These are phyloP conservation scores for Magnolia changhungtana DNA, from an alignment of 164 flowering plant species.

Conservation along the genomic window DNA sequence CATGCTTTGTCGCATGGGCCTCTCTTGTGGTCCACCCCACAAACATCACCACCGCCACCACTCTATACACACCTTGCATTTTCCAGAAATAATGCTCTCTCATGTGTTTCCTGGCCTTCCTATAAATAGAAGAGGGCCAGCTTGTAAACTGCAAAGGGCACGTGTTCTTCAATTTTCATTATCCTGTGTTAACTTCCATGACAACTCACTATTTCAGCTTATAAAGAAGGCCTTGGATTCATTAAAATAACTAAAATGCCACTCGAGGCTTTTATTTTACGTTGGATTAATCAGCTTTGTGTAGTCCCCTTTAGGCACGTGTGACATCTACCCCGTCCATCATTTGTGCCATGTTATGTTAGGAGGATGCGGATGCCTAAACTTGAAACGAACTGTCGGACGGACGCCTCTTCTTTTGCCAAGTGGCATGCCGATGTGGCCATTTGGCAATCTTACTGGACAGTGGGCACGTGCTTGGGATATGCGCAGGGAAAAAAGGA, in stretches of 20 bases:
- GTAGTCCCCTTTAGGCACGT: too few species aligned
- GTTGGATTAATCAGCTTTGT: too few species aligned
- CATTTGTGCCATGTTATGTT: too few species aligned
- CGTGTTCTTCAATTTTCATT: not conserved
- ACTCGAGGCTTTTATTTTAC: not conserved
- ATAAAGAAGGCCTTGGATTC: not conserved
- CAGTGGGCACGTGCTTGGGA: too few species aligned
- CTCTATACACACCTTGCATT: constrained; percentile 15
- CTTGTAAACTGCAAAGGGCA: not conserved
- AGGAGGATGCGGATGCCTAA: too few species aligned
- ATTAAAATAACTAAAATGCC: not conserved
- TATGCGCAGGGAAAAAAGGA: too few species aligned
- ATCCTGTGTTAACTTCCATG: not conserved
- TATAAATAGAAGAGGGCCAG: constrained; percentile 3
- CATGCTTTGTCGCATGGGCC: constrained; percentile 42
- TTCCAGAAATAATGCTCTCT: not conserved
- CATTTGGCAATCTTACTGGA: too few species aligned
- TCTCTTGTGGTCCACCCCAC: constrained; percentile 14
- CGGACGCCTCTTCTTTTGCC: too few species aligned
- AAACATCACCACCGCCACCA: constrained; percentile 14
- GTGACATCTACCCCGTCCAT: too few species aligned
- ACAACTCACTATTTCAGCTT: not conserved
- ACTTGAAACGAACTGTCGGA: too few species aligned
- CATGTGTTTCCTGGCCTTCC: not conserved
- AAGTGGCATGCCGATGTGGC: too few species aligned